Percentiles rank a stretch among this genome's conserved stretches.
phyloP scores from a whole-genome alignment of 2,329 filamentous ascomycete species.

The Tolypocladium tropicale region DNA sequence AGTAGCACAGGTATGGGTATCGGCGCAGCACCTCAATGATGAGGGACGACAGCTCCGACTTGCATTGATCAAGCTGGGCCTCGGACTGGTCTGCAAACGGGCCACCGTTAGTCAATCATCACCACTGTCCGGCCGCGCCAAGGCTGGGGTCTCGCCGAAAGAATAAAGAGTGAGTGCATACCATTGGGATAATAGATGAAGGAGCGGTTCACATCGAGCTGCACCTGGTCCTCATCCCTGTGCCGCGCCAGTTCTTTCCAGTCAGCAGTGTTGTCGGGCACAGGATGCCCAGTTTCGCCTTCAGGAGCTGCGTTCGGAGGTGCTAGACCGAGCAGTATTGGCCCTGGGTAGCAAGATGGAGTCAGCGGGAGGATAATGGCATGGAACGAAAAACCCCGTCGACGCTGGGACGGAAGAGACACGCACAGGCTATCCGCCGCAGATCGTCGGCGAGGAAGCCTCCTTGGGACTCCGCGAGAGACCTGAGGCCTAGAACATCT shows the following conservation, averaged over 20 bases:
- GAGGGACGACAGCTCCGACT: constrained; percentile 65
- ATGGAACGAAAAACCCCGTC: too few species aligned
- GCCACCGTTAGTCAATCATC: background rate
- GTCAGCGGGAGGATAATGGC: constrained; percentile 5
- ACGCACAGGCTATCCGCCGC: constrained; percentile 69
- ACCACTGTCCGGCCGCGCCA: background rate
- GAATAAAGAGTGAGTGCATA: constrained; percentile 23
- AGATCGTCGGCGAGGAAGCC: constrained; percentile 58
- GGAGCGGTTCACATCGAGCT: constrained; percentile 86
- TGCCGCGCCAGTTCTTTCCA: constrained; percentile 66
- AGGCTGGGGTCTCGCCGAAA: background rate
- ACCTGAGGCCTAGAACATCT: constrained; percentile 45
- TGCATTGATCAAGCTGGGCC: constrained; percentile 58
- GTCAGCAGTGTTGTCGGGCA: constrained; percentile 6
- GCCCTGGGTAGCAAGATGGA: constrained; percentile 38
- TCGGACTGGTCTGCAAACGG: constrained; percentile 50
- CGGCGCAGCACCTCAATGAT: constrained; percentile 73
- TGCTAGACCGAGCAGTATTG: constrained; percentile 41
- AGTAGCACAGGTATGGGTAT: constrained; percentile 82
- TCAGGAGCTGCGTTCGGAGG: constrained; percentile 2
- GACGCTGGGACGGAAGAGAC: constrained; percentile 3
- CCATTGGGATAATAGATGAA: constrained; percentile 92
- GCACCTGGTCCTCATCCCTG: constrained; percentile 80
- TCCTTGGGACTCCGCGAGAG: constrained; percentile 51
- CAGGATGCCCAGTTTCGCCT: constrained; percentile 2